phyloP scores from a whole-genome alignment of 2,329 filamentous ascomycete genomes.

The Fusarium protoensiforme region DNA sequence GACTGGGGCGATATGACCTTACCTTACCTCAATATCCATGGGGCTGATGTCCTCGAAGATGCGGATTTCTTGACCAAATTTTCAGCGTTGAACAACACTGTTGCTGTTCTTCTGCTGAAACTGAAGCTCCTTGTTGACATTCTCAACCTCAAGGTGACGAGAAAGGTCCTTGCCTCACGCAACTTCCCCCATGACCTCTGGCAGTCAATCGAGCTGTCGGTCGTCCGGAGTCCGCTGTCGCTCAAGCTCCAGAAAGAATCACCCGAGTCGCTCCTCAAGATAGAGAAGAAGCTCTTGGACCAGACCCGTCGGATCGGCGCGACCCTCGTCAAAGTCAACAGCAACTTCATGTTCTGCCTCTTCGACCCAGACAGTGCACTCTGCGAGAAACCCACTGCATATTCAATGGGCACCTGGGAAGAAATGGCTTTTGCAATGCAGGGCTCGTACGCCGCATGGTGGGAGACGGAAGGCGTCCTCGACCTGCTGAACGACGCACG shows the following conservation, averaged over 20 bases:
- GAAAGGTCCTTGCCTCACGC: conserved; percentile 2
- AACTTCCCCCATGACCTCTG: not conserved
- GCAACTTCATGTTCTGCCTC: not conserved
- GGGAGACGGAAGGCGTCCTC: conserved; percentile 3
- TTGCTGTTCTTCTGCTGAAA: conserved; percentile 6
- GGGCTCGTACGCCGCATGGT: conserved; percentile 2
- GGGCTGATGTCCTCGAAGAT: not conserved
- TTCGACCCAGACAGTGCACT: conserved; percentile 5
- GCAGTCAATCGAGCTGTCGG: not conserved
- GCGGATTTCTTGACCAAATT: not conserved
- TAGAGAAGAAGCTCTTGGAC: not conserved
- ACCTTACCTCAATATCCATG: not conserved
- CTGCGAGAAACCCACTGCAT: not conserved
- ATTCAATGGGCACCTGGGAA: not conserved
- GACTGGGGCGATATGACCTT: conserved; percentile 4
- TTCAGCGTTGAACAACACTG: not conserved
- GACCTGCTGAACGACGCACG: not conserved
- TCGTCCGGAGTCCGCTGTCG: conserved; percentile 7
- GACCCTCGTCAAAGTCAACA: not conserved
- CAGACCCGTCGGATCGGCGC: not conserved
- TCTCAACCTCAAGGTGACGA: conserved; percentile 1
- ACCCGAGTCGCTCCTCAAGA: not conserved
- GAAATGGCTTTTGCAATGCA: not conserved
- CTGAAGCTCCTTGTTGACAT: conserved; percentile 18
- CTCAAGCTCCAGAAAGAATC: not conserved